Evolutionary conservation across 306 rosid genomes (phyloP), one percentile per base, ranked within the genome.

Genomic region (Vigna reflexopilosa): DNA sequence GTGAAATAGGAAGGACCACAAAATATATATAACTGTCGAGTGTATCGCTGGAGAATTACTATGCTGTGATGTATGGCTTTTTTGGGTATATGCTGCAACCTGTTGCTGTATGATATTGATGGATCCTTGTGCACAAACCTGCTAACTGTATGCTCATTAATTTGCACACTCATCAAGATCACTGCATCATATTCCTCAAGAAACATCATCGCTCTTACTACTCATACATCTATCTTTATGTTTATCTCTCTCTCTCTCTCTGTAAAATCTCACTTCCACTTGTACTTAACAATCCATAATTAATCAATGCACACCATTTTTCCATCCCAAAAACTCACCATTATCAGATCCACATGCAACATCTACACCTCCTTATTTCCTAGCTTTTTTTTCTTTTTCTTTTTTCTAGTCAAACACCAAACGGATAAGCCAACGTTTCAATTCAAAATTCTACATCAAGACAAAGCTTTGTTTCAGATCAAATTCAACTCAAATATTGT

Each of bases 31-130:
- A 63, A 42, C 81, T 76, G 82, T 82, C 78, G 42, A 82, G 65
- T 70, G 75, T 82, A 57, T 77, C 56, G 52, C 75, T 70, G 65
- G 79, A 71, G 75, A 63, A 72, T 70, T 77, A 40, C 42, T 50
- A 40, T 59, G 67, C 32, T 61, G 81, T 51, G 52, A 68, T 81
- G 79, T 55, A n/a, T 64, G 47, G 70, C 73, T 36, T 69, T 82
- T 72, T 75, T 62, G 30, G 81, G 78, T 70, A 82, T 76, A 63
- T 59, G 32, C 47, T 76, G 81, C 77, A 61, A 82, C 44, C 47
- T 45, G 7, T 76, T 82, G 85, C 74, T 76, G 78, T 82, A 54
- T 77, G 75, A 82, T 72, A 72, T 36, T 72, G 68, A 77, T 72
- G 55, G 85, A 77, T 82, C 70, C 78, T 80, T 64, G 75, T 64